phyloP scores from a whole-genome alignment of 1,139 yeast genomes.

The Suhomyces taliae region DNA sequence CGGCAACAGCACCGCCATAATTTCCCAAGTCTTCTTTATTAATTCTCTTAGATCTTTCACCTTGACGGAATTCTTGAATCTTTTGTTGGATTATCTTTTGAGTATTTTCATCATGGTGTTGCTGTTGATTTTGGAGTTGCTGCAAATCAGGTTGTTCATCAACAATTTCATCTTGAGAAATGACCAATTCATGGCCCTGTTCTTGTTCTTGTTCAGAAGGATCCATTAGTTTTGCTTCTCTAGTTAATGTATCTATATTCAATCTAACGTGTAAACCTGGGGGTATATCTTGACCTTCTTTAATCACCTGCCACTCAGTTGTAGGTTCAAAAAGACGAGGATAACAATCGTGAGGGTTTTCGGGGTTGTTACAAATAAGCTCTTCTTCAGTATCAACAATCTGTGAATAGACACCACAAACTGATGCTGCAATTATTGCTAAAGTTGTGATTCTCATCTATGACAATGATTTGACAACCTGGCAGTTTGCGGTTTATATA shows the following conservation, averaged over 20 bases:
- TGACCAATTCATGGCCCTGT: slow-evolving; percentile 16
- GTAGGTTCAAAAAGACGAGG: slow-evolving; percentile 63
- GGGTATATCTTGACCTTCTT: slow-evolving; percentile 71
- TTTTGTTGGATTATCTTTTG: slow-evolving; percentile 15
- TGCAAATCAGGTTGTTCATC: slow-evolving; percentile 15
- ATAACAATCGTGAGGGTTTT: slow-evolving; percentile 56
- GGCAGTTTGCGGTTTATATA: neutral
- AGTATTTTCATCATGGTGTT: slow-evolving; percentile 7
- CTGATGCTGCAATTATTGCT: slow-evolving; percentile 2
- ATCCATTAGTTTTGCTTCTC: slow-evolving; percentile 63
- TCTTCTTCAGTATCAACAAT: slow-evolving; percentile 18
- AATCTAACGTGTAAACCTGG: slow-evolving; percentile 74
- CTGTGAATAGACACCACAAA: slow-evolving; percentile 6
- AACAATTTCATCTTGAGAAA: slow-evolving; percentile 11
- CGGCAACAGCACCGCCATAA: slow-evolving; percentile 31
- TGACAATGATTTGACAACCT: neutral
- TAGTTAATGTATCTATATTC: slow-evolving; percentile 64
- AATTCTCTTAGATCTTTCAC: slow-evolving; percentile 13
- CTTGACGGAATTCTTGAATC: slow-evolving; percentile 15
- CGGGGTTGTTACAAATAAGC: slow-evolving; percentile 47
- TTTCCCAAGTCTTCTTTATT: slow-evolving; percentile 23
- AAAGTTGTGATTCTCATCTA: slow-evolving; percentile 3
- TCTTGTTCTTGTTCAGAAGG: slow-evolving; percentile 19
- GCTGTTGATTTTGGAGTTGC: slow-evolving; percentile 3
- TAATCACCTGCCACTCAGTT: slow-evolving; percentile 65